Base-by-base conservation (phyloP, 441 rosid genomes). In the Bruguiera hainesii region DNA sequence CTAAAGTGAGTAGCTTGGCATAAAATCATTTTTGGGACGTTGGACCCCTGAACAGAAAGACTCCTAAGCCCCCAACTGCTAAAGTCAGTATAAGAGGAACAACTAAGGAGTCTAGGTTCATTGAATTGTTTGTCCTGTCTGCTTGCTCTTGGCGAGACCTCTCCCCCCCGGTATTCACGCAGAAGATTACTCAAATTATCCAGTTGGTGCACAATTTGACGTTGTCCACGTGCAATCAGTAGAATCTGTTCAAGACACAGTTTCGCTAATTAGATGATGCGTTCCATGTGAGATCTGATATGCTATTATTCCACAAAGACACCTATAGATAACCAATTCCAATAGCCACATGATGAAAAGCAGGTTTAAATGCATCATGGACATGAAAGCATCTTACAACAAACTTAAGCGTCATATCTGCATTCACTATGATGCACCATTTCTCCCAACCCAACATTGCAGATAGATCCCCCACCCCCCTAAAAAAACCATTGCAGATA, bases 131-230 rank as follows among this genome's bases (percentile, higher is more conserved):
- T 63, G 63, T 64, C 52, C 56, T 63, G 29, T 83, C 85, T n/a
- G 68, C 51, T 80, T 85, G 83, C 60, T 80, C 91, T 57, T 79
- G 84, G 28, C 83, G 85, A 53, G 86, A 64, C 84, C 80, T 89
- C 70, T 83, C 96, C 60, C 88, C 88, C 92, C 73, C 72, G 52
- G 68, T 75, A 79, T 71, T 89, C 96, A 18, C 85, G 91, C 61
- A 89, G 67, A 67, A 86, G 82, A 80, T 83, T 90, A 80, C 90
- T 85, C 67, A 95, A 79, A 65, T 79, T 90, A 81, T 88, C 95
- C 64, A 95, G 68, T 56, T 95, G 99, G 66, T 83, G 98, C 84
- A 89, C 84, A 49, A 92, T 80, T 80, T 95, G 96, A 26, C 97
- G 93, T 60, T 95, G 98, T 23, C 87, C 88, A 53, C 98, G 78